Evolutionary conservation across 306 rosid species (phyloP), one percentile per base, ranked within the genome.

Genomic region (Vigna unguiculata): DNA sequence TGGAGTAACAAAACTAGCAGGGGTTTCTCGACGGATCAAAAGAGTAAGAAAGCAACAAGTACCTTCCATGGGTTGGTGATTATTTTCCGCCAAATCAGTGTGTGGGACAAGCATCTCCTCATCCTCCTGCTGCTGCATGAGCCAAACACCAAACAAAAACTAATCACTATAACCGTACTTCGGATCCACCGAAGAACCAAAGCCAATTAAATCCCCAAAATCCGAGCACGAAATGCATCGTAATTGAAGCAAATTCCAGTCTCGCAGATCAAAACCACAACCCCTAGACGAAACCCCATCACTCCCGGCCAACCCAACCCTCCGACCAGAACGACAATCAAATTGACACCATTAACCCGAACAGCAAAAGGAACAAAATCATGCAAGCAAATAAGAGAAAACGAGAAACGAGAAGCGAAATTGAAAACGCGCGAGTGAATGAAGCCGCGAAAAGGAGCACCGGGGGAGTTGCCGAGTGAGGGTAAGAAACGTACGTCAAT

Each of bases 1-100:
- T 66, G 14, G 4, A 62, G 71, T 24, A 14, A 62, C 54, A 41
- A 22, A 62, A 68, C 17, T 4, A 19, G 11, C 5, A 5, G 30
- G 74, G 77, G 30, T 75, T 74, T 78, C 72, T 34, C 60, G 13
- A 40, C 81, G 48, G 86, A 87, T 84, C 87, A 84, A 77, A 75
- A 74, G 45, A 70, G 60, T 43, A 41, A 69, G 17, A 43, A 32
- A 53, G 55, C 20, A 72, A n/a, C 10, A 66, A 34, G 30, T 72
- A 84, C 98, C 98, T 73, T 93, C 98, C 98, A 90, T 90, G 66
- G 94, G 91, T 62, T 93, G 93, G 79, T 90, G 96, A 82, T 91
- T 87, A 80, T 87, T 89, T 79, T 90, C 94, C 1, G 87, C 77
- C 90, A 88, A 89, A 89, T 93, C 96, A 2, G 94, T 82, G 77